Evolutionary conservation across 2,329 filamentous ascomycete genomes (phyloP), one percentile per base, ranked within the genome.

Genomic region (Teratosphaeria epicoccoides): DNA sequence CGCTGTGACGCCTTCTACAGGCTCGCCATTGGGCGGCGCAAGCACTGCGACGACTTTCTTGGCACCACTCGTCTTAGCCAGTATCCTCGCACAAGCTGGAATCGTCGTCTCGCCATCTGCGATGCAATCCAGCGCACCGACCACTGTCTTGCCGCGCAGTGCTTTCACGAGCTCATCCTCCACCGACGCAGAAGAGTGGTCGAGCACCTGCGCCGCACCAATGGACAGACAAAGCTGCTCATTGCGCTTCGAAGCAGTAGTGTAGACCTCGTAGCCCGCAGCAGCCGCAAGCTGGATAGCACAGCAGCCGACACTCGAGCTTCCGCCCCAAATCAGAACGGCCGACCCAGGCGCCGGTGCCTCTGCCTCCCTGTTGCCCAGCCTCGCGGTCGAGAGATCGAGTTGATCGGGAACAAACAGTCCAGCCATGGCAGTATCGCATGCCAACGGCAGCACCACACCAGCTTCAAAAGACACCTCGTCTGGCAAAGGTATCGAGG

Each of bases 241-340:
- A 14, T 68, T 68, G 44, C 59, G 58, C 2, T 57, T 46, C 4
- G 63, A 66, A 0, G 66, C 63, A 0, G 68, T 70, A 1, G 65
- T 62, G 25, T 70, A 59, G n/a, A 72, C 68, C 14, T 61, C 58
- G 26, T 78, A 75, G 3, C 64, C 63, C 20, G 75, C 76, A 10
- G 75, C 71, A 0, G 73, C 71, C 2, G 71, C 76, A 12, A 78
- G 54, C 55, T 80, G 73, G 14, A 80, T 63, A 0, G 69, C 66
- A 54, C 70, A 76, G 50, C 74, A 68, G 7, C 77, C 78, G 2
- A 80, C 77, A 24, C 74, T 78, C 12, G 75, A 74, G 10, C 70
- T 71, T 1, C 74, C 77, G 23, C 77, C 76, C 76, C 76, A 80
- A 47, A 79, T 61, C 26, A 80, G 62, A 33, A 80, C 64, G 4